phyloP scores from a whole-genome alignment of 768 basidiomycete genomes.

The Tylopilus vinaceipallidus region DNA sequence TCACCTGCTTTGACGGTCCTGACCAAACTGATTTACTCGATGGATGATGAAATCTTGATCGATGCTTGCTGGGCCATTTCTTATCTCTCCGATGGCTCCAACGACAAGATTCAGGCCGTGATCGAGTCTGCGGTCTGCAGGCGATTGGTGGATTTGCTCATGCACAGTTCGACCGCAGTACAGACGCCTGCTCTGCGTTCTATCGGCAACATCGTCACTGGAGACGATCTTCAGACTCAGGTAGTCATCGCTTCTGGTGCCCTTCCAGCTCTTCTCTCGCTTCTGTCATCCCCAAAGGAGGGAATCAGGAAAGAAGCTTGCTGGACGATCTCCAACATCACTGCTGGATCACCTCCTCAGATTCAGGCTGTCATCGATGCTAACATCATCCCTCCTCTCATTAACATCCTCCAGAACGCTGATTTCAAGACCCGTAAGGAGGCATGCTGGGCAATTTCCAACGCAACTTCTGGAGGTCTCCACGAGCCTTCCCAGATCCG shows the following conservation, averaged over 20 bases:
- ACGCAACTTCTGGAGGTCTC: conserved; percentile 96
- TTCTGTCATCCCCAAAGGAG: conserved; percentile 95
- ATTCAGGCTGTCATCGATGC: conserved; percentile 98
- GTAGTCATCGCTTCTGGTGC: conserved; percentile 98
- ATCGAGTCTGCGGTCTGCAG: conserved; percentile 98
- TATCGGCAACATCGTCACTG: conserved; percentile 98
- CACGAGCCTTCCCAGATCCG: conserved; percentile 97
- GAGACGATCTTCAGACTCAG: conserved; percentile 98
- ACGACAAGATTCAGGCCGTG: conserved; percentile 99
- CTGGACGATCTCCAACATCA: conserved; percentile 99
- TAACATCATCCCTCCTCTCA: conserved; percentile 95
- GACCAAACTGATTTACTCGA: conserved; percentile 96
- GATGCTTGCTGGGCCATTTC: conserved; percentile 99
- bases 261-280: conserved; percentile 87
- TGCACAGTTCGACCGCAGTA: conserved; percentile 92
- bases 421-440: conserved; percentile 99
- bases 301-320: conserved; percentile 99
- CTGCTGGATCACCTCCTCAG: conserved; percentile 94
- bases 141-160: conserved; percentile 93
- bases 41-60: conserved; percentile 98
- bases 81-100: conserved; percentile 97
- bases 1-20: conserved; percentile 95
- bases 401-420: conserved; percentile 96
- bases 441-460: conserved; percentile 99
- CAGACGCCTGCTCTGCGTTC: conserved; percentile 98